phyloP scores from a whole-genome alignment of 129 eudicot species.

The Arctium lappa region DNA sequence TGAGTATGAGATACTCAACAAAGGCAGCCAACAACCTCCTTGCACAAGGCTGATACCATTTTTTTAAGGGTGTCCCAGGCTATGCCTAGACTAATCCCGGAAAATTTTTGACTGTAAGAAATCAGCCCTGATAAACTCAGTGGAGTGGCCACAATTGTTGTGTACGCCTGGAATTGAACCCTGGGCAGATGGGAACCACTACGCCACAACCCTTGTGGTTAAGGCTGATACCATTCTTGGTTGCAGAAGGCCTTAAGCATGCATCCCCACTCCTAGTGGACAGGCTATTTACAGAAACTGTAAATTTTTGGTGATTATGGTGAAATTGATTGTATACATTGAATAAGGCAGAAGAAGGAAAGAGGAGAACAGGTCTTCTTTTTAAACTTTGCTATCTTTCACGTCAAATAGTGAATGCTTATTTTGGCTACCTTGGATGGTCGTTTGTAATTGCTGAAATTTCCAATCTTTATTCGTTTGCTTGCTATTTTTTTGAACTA shows the following conservation, averaged over 20 bases:
- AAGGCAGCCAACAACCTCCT: too few relatives aligned
- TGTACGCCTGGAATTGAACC: too few relatives aligned
- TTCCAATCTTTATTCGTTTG: neutral
- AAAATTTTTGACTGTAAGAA: too few relatives aligned
- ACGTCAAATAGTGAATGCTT: neutral
- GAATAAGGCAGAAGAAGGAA: neutral
- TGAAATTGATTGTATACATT: neutral
- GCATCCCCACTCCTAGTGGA: neutral
- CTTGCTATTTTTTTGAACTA: neutral
- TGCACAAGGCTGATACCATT: neutral
- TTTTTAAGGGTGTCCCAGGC: neutral
- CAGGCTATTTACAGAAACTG: neutral
- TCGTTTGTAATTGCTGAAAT: neutral
- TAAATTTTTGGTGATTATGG: neutral
- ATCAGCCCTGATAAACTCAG: too few relatives aligned
- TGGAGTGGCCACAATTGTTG: too few relatives aligned
- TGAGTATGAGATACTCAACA: too few relatives aligned
- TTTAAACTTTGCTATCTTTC: neutral
- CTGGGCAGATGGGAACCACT: too few relatives aligned
- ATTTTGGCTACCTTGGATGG: neutral
- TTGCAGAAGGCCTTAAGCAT: neutral
- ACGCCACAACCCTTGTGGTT: too few relatives aligned
- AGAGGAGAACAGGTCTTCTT: neutral
- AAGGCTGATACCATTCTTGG: neutral
- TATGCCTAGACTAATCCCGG: too few relatives aligned